These are phyloP conservation scores for Hordeum pubiflorum DNA, from an alignment of 202 grass and related monocot species.

Conservation along the genomic window DNA sequence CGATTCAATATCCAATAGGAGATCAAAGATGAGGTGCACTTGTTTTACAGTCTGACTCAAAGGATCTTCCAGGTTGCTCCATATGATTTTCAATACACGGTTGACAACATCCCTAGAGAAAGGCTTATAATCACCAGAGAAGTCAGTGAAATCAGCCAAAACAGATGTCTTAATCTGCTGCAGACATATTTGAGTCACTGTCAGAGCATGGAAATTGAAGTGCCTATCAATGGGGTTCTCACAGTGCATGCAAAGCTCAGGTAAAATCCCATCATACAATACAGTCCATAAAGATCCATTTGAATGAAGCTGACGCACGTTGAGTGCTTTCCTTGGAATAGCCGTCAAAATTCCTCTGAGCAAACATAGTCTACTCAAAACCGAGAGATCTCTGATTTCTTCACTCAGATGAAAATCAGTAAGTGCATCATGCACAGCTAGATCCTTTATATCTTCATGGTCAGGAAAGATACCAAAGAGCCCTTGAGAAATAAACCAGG, in stretches of 20 bases:
- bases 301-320: slow-evolving; percentile 34
- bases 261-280: slow-evolving; percentile 82
- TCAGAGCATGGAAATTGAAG: slow-evolving; percentile 96
- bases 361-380: slow-evolving; percentile 90
- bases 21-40: slow-evolving; percentile 96
- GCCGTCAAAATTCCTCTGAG: slow-evolving; percentile 87
- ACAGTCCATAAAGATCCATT: slow-evolving; percentile 61
- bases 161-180: slow-evolving; percentile 95
- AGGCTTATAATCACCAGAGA: slow-evolving; percentile 59
- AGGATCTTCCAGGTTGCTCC: slow-evolving; percentile 95
- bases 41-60: slow-evolving; percentile 97
- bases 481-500: slow-evolving; percentile 57
- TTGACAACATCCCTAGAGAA: slow-evolving; percentile 49
- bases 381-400: slow-evolving; percentile 57
- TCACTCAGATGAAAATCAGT: slow-evolving; percentile 44
- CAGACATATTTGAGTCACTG: slow-evolving; percentile 94
- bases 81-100: slow-evolving; percentile 75
- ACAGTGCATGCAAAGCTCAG: slow-evolving; percentile 82
- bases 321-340: slow-evolving; percentile 70
- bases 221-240: slow-evolving; percentile 95
- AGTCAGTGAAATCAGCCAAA: slow-evolving; percentile 49
- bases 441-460: background rate
- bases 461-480: slow-evolving; percentile 40
- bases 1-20: slow-evolving; percentile 78
- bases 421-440: slow-evolving; percentile 7